Evolutionary conservation across 805 yeast species (phyloP).

Genomic region (Wickerhamomyces pijperi): DNA sequence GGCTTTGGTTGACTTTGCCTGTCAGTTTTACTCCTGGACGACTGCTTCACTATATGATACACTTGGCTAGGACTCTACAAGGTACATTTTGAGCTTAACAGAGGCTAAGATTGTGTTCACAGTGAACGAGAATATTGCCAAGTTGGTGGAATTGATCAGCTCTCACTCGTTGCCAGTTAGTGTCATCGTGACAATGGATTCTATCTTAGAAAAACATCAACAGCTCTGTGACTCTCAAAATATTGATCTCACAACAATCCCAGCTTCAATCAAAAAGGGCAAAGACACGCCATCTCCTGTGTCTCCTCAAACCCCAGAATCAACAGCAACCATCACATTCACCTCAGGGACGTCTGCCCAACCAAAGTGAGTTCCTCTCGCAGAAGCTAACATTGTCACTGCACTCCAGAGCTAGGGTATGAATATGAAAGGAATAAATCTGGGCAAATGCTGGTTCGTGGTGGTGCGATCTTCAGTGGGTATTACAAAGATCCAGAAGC

Average conservation of each 20-base stretch:
- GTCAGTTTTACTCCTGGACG: conserved; percentile 25
- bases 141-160: conserved; percentile 22
- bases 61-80: conserved; percentile 46
- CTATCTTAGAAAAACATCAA: too few relatives aligned
- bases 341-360: conserved; percentile 55
- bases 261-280: too few relatives aligned
- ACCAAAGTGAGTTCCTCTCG: conserved; percentile 49
- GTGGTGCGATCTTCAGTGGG: conserved; percentile 33
- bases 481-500: conserved; percentile 15
- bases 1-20: conserved; percentile 55
- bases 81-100: conserved; percentile 48
- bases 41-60: conserved; percentile 44
- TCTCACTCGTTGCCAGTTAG: too few relatives aligned
- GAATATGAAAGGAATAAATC: conserved; percentile 14
- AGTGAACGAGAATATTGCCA: conserved; percentile 31
- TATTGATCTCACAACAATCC: too few relatives aligned
- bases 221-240: too few relatives aligned
- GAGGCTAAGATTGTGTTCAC: conserved; percentile 47
- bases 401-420: conserved; percentile 35
- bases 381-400: conserved; percentile 33
- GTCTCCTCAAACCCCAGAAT: too few relatives aligned
- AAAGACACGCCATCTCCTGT: too few relatives aligned
- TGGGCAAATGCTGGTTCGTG: conserved; percentile 45
- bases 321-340: conserved; percentile 44
- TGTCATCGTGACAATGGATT: neutral